Evolutionary conservation across 139 green algal species (phyloP), one percentile per base, ranked within the genome.

Genomic region (Choricystis sp.): DNA sequence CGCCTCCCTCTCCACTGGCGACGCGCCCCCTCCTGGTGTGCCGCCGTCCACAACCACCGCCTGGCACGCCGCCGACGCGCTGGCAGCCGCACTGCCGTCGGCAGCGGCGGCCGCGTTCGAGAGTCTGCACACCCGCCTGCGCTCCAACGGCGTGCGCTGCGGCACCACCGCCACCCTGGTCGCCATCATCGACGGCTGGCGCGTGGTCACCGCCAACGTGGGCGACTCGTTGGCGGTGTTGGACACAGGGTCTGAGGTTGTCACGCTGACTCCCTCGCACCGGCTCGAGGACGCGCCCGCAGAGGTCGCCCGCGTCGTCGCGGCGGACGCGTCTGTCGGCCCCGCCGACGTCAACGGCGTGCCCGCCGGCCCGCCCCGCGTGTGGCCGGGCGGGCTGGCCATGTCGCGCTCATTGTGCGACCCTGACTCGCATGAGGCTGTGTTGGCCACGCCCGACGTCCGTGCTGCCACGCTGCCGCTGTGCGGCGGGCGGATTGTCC

Each of bases 321-420:
- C 31, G 30, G 59, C 69, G 69, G 5, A 59, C 19, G 5, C 31
- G 56, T 19, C 27, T 29, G 19, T 62, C 77, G 40, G 66, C 52
- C 22, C 70, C 72, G 58, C 72, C 74, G 20, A 64, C 20, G 49
- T 83, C 28, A 79, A 85, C 23, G 82, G 86, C 68, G 71, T 86
- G 65, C 82, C 79, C 1, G 79, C 84, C 19, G 87, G 87, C 24
- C 87, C 87, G 2, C 72, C 88, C 62, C 72, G 89, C 1, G 83
- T 94, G 56, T 96, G 89, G 89, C 89, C 89, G 0, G 86, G 89
- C 1, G 89, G 89, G 5, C 79, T 96, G 63, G 81, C 82, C 66
- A 94, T 96, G 85, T 79, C 69, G 1, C 70, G 89, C 30, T 87
- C 79, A 23, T 75, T 96, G 19, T 89, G 89, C 14, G 87, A 95